Base-by-base conservation (phyloP, 192 early-diverging fungal genomes). In the Geosiphon pyriformis region DNA sequence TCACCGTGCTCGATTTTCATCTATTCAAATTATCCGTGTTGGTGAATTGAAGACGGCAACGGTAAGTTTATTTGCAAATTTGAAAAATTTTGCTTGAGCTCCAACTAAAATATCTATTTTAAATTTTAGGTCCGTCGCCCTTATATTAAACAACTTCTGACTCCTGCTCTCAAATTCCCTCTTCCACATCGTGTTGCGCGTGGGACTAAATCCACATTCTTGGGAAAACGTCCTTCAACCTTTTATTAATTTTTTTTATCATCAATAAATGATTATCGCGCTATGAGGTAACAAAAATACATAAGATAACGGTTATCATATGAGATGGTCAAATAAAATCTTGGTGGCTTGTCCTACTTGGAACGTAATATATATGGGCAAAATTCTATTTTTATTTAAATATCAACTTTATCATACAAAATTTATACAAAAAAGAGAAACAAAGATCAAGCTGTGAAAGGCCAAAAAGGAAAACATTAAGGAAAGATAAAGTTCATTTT, bases 11-110 rank as follows among this genome's bases (percentile, higher is more conserved):
- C 92, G 96, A 67, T 98, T 96, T 85, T 77, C 81, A 82, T 95
- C 94, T 48, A 88, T 98, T 82, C 97, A 99, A 85, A 94, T 99
- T 88, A 94, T 99, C 83, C 94, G 94, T 70, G 94, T 99, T 69
- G 92, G 89, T 48, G 88, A 89, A 72, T 90, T 99, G 46, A 90
- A 88, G 82, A 81, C 86, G 68, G 77, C 83, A 25, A 93, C 96
- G 74, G 93, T 96, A 68, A 67, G 34, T 25, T 55, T 55, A n/a
- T 55, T 23, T 55, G 53, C n/a, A n/a, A n/a, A n/a, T n/a, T n/a
- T n/a, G n/a, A n/a, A n/a, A n/a, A n/a, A n/a, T n/a, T n/a, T n/a
- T n/a, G n/a, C n/a, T n/a, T n/a, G n/a, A n/a, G n/a, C n/a, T n/a
- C n/a, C n/a, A n/a, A n/a, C n/a, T n/a, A n/a, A n/a, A n/a, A n/a